A percentile compares a stretch with the other conserved stretches of the same genome.
phyloP scores from a whole-genome alignment of 1,139 yeast species.

The Candida mesenterica region DNA sequence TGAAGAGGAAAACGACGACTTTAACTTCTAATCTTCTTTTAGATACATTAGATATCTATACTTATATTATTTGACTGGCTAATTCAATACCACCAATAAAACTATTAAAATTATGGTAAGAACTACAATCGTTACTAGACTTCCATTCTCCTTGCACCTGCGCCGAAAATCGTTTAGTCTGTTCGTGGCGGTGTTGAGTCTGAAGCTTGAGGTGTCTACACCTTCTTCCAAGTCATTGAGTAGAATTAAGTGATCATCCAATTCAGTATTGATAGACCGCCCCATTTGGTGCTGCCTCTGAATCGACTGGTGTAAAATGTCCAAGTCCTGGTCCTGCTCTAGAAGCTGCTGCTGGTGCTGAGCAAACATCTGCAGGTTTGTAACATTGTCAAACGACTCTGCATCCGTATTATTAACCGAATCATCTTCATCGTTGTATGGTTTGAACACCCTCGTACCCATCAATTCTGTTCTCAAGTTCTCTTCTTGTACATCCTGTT shows the following conservation, averaged over 20 bases:
- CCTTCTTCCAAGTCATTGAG: conserved; percentile 70
- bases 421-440: conserved; percentile 15
- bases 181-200: conserved; percentile 54
- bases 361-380: conserved; percentile 57
- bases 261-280: conserved; percentile 59
- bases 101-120: conserved; percentile 58
- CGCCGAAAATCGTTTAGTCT: conserved; percentile 55
- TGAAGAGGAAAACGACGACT: conserved; percentile 55
- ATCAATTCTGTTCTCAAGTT: conserved; percentile 15
- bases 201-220: conserved; percentile 52
- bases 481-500: conserved; percentile 24
- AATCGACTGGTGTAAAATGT: conserved; percentile 57
- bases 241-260: conserved; percentile 66
- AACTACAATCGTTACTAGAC: conserved; percentile 66
- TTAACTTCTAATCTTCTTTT: conserved; percentile 40
- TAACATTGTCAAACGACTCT: conserved; percentile 26
- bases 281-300: conserved; percentile 67
- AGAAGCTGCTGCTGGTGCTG: conserved; percentile 65
- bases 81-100: conserved; percentile 59
- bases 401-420: conserved; percentile 14
- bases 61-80: conserved; percentile 5
- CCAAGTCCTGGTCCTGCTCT: conserved; percentile 64
- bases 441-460: conserved; percentile 18
- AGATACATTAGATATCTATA: not conserved
- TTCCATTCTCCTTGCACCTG: conserved; percentile 66